Percentiles rank a stretch among this genome's conserved stretches.
Conservation (phyloP, 179 eudicot species). For the Nepenthes alata region DNA sequence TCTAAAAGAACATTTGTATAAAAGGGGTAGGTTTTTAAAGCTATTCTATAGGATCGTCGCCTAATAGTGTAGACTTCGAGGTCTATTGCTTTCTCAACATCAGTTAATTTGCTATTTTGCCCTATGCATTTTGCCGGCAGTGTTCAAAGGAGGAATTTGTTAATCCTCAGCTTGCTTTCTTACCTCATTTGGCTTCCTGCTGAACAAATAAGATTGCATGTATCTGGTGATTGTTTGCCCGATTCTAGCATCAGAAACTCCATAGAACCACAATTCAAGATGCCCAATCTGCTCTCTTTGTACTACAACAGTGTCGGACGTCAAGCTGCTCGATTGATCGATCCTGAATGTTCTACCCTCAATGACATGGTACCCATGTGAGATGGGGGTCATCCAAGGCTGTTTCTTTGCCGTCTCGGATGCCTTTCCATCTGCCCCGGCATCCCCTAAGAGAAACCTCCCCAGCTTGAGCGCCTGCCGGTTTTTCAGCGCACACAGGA, state of each 20-base stretch:
- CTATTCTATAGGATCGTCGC: not conserved
- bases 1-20: too few species aligned
- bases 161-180: not conserved
- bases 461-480: slow-evolving; percentile 31
- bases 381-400: slow-evolving; percentile 56
- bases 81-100: too few species aligned
- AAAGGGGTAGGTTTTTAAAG: not conserved
- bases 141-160: too few species aligned
- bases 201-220: slow-evolving; percentile 52
- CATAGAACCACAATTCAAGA: slow-evolving; percentile 54
- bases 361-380: slow-evolving; percentile 53
- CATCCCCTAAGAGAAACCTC: slow-evolving; percentile 18
- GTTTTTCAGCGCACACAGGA: not conserved
- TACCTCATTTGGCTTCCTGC: slow-evolving; percentile 47
- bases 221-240: slow-evolving; percentile 31
- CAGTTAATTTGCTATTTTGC: not conserved
- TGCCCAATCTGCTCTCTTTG: slow-evolving; percentile 52
- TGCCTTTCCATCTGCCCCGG: slow-evolving; percentile 11
- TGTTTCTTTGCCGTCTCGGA: slow-evolving; percentile 20
- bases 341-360: slow-evolving; percentile 20
- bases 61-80: too few species aligned
- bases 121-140: not conserved
- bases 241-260: slow-evolving; percentile 33
- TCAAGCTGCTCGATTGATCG: slow-evolving; percentile 12
- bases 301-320: slow-evolving; percentile 34